Evolutionary conservation across 768 basidiomycete genomes (phyloP).

Genomic region (Paxillus rubicundulus): DNA sequence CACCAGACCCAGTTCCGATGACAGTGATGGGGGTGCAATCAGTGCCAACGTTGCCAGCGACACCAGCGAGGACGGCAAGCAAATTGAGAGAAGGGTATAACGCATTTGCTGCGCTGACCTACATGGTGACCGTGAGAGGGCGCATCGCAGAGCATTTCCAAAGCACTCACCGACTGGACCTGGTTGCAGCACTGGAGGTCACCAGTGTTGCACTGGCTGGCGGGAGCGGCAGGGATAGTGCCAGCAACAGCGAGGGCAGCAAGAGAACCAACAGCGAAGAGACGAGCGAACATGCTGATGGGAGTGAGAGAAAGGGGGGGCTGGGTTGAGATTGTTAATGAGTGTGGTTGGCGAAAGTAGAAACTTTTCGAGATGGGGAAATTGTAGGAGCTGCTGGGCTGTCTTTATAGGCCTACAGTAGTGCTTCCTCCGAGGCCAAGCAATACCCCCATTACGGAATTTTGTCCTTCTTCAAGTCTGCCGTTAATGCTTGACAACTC

Average conservation of each 20-base stretch:
- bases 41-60: slow-evolving; percentile 1
- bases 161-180: slow-evolving; percentile 1
- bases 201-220: slow-evolving; percentile 13
- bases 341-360: slow-evolving; percentile 1
- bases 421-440: not conserved
- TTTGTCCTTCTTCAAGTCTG: too few relatives aligned
- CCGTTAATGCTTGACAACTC: too few relatives aligned
- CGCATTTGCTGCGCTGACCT: not conserved
- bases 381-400: not conserved
- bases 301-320: not conserved
- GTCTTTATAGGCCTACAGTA: slow-evolving; percentile 11
- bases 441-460: not conserved
- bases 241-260: slow-evolving; percentile 13
- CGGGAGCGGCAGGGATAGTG: slow-evolving; percentile 1
- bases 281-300: slow-evolving; percentile 18
- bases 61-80: not conserved
- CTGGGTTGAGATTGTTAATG: not conserved
- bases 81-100: accelerated
- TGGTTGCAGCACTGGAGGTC: slow-evolving; percentile 12
- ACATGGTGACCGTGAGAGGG: not conserved
- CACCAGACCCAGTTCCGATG: not conserved
- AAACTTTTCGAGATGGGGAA: not conserved
- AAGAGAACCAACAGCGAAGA: slow-evolving; percentile 12
- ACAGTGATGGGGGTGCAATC: slow-evolving; percentile 1
- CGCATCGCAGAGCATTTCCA: not conserved